A percentile compares a stretch with the other conserved stretches of the same genome.
Conservation (phyloP, 495 filamentous ascomycete genomes). For the Paragyromitra xinjiangensis region DNA sequence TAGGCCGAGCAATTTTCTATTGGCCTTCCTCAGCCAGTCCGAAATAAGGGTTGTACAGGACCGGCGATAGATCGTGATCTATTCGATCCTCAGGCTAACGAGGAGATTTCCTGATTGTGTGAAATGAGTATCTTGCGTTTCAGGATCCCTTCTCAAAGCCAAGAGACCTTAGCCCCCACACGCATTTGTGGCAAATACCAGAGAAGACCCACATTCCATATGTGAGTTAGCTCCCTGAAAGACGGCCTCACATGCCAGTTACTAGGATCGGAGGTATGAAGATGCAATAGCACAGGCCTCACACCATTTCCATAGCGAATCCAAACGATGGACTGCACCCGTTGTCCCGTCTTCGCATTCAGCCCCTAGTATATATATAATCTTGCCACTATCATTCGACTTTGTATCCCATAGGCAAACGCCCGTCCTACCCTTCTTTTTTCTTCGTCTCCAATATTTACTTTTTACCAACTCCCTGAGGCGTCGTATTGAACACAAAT, state of each 20-base stretch:
- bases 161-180: background rate
- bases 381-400: background rate
- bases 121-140: background rate
- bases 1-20: background rate
- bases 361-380: background rate
- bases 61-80: background rate
- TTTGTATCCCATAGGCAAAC: background rate
- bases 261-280: too few relatives aligned
- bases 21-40: background rate
- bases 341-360: too few relatives aligned
- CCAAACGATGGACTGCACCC: too few relatives aligned
- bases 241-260: background rate
- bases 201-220: background rate
- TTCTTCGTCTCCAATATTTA: background rate
- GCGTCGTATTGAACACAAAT: background rate
- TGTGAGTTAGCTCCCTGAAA: background rate
- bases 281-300: too few relatives aligned
- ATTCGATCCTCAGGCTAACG: background rate
- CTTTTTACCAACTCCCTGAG: background rate
- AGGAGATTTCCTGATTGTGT: background rate
- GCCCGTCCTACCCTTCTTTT: background rate
- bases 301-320: too few relatives aligned
- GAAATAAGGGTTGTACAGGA: background rate
- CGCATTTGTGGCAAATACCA: background rate
- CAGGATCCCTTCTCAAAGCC: background rate